A percentile compares a stretch with the other conserved stretches of the same genome.
Conservation (phyloP, 1,139 yeast species). For the Tardiomyces depauwii region DNA sequence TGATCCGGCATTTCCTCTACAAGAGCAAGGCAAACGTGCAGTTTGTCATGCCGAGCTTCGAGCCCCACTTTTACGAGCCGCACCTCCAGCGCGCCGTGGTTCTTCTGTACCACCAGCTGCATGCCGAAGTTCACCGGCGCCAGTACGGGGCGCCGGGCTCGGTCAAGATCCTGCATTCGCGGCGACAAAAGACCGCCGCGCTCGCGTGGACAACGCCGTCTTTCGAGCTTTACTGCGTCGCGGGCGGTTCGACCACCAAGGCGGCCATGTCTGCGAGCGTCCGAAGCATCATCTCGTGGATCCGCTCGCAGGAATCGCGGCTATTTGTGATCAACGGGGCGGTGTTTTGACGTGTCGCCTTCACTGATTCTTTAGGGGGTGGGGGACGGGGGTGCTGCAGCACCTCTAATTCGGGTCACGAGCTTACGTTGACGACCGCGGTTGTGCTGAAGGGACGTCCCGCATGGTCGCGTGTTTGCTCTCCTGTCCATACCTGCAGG, state of each 20-base stretch:
- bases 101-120: slow-evolving; percentile 34
- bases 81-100: slow-evolving; percentile 25
- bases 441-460: too few species aligned
- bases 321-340: slow-evolving; percentile 56
- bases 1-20: slow-evolving; percentile 69
- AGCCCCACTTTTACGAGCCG: slow-evolving; percentile 21
- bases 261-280: slow-evolving; percentile 42
- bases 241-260: slow-evolving; percentile 37
- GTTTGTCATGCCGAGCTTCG: slow-evolving; percentile 36
- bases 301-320: slow-evolving; percentile 42
- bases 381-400: too few species aligned
- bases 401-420: too few species aligned
- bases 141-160: slow-evolving; percentile 11
- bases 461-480: too few species aligned
- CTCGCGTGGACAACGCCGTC: slow-evolving; percentile 45
- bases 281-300: slow-evolving; percentile 44
- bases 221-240: slow-evolving; percentile 44
- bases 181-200: slow-evolving; percentile 32
- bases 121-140: slow-evolving; percentile 23
- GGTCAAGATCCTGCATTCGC: slow-evolving; percentile 23
- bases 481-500: too few species aligned
- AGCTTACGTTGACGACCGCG: too few species aligned
- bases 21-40: slow-evolving; percentile 57
- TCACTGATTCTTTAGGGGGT: too few species aligned
- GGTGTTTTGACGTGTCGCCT: slow-evolving; percentile 30